Percentiles rank a stretch among this genome's conserved stretches.
These are phyloP conservation scores for Corchorus olitorius DNA, from an alignment of 345 rosid genomes.

Conservation along the genomic window DNA sequence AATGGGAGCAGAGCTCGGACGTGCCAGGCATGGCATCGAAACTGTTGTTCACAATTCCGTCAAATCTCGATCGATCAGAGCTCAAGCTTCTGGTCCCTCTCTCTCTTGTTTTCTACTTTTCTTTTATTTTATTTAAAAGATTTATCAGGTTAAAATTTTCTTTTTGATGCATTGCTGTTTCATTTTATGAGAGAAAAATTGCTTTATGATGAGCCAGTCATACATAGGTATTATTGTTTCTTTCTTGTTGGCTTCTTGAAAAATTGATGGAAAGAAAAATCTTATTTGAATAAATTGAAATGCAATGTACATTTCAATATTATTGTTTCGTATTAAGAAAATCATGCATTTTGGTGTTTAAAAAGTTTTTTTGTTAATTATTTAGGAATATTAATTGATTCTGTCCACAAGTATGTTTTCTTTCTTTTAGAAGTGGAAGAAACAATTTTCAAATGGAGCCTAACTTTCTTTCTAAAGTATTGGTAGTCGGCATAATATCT, in stretches of 20 bases:
- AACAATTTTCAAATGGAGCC: too few species aligned
- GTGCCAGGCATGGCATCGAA: constrained; percentile 42
- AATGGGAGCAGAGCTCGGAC: constrained; percentile 71
- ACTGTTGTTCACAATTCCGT: constrained; percentile 43
- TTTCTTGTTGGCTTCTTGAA: neutral
- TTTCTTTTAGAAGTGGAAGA: neutral
- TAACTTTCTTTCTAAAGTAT: too few species aligned
- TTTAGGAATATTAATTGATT: neutral
- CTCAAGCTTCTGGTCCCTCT: constrained; percentile 71
- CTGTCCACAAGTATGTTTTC: too few species aligned
- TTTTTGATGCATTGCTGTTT: neutral
- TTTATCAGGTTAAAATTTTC: neutral
- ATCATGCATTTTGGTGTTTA: constrained; percentile 6
- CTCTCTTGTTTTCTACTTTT: neutral
- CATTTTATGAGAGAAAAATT: neutral
- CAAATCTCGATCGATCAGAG: constrained; percentile 61
- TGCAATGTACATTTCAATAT: neutral
- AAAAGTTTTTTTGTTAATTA: neutral
- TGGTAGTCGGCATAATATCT: neutral
- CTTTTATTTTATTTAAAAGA: neutral
- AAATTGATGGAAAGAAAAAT: constrained; percentile 1
- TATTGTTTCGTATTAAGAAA: neutral
- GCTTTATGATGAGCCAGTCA: neutral
- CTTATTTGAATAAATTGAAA: neutral
- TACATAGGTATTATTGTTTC: neutral